Base-by-base conservation (phyloP, 2,329 filamentous ascomycete genomes). In the Colletotrichum zoysiae region DNA sequence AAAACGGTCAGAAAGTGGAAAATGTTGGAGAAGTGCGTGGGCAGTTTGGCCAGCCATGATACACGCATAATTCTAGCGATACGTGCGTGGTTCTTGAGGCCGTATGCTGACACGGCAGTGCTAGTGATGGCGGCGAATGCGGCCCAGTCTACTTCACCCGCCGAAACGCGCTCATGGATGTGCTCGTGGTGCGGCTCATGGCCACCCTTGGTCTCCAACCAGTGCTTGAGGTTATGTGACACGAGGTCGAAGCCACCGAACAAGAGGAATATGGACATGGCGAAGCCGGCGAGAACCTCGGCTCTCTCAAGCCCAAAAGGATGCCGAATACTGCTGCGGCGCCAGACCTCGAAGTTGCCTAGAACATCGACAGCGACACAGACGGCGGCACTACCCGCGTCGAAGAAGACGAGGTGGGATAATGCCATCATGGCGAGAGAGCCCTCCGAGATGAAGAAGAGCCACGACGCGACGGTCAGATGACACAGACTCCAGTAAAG, bases 291-390 rank as follows among this genome's bases (percentile, higher is more conserved):
- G 20, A 99, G 89, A 6, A 99, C 95, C 81, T 99, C 96, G 70
- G 93, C 93, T 65, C 96, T 90, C 83, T 98, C 94, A 33, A 99
- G 88, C 4, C 92, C 95, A 79, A 99, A 99, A 0, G 96, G 96
- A 82, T 99, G 95, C 33, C 95, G 91, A 76, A 99, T 93, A 75
- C 92, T 97, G 76, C 93, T 95, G 58, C 95, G 90, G 75, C 94
- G 94, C 96, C 96, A 99, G 51, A 98, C 95, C 80, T 99, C 96
- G 77, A 99, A 99, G 81, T 99, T 99, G 63, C 93, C 91, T 59
- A 98, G 89, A 1, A 98, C 93, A 78, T 99, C 96, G 58, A 98
- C 95, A 16, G 90, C 91, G 4, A 97, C 95, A 80, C 95, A 98
- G 6, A 98, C 89, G 59, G 95, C 91, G 5, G 96, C 96, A 44